These are phyloP conservation scores for Lyophyllum shimeji DNA, from an alignment of 768 basidiomycete species.

Conservation along the genomic window DNA sequence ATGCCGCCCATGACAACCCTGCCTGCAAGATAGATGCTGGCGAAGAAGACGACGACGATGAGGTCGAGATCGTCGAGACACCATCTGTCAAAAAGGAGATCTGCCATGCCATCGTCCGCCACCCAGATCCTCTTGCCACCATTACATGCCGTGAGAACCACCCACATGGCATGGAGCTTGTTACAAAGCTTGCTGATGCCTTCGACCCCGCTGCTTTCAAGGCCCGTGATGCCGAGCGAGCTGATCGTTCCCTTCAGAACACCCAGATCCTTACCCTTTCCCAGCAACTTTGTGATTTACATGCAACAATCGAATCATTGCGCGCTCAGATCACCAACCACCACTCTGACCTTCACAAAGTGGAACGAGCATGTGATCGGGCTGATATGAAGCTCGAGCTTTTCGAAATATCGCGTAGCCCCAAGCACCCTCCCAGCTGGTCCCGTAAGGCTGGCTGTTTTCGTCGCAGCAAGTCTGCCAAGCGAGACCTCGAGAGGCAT, in stretches of 20 bases:
- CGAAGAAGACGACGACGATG: too few relatives aligned
- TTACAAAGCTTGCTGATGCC: slow-evolving; percentile 16
- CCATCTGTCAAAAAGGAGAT: too few relatives aligned
- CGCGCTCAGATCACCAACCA: too few relatives aligned
- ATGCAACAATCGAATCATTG: slow-evolving; percentile 19
- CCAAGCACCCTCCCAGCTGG: background rate
- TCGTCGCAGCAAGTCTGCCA: background rate
- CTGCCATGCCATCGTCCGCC: too few relatives aligned
- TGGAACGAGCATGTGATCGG: slow-evolving; percentile 12
- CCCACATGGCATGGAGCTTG: slow-evolving; percentile 16
- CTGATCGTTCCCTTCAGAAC: slow-evolving; percentile 20
- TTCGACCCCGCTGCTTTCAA: slow-evolving; percentile 25
- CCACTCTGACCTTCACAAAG: slow-evolving; percentile 13
- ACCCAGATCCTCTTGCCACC: too few relatives aligned
- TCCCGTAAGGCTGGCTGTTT: background rate
- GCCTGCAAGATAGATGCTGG: too few relatives aligned
- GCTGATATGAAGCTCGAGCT: background rate
- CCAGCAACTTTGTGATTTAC: slow-evolving; percentile 25
- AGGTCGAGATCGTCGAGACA: too few relatives aligned
- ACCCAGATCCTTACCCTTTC: slow-evolving; percentile 23
- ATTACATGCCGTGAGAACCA: slow-evolving; percentile 6
- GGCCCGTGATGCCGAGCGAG: slow-evolving; percentile 21
- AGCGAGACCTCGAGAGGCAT: background rate
- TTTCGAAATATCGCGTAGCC: background rate
- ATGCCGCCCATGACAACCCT: background rate